phyloP scores from a whole-genome alignment of 2,329 filamentous ascomycete genomes.

The Epichloe elymi region DNA sequence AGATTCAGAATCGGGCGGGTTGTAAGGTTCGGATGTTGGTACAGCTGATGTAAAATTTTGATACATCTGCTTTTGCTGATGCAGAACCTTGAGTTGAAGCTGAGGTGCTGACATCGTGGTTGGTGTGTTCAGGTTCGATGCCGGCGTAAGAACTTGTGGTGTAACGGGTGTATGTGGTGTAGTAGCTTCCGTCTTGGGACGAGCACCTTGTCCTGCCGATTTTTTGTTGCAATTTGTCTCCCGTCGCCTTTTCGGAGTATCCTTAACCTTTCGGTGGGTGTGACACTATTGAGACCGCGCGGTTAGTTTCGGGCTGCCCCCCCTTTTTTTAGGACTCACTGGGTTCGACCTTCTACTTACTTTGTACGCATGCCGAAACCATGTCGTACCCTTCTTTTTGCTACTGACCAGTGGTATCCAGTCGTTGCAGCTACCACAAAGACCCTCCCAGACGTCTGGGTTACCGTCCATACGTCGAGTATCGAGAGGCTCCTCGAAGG shows the following conservation, averaged over 20 bases:
- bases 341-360: conserved; percentile 26
- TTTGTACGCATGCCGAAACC: conserved; percentile 85
- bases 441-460: conserved; percentile 68
- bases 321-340: conserved; percentile 2
- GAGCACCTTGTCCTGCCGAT: conserved; percentile 29
- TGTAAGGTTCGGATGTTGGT: not conserved
- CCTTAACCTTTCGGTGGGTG: conserved; percentile 58
- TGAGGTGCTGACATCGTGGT: conserved; percentile 3
- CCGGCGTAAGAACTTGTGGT: conserved; percentile 12
- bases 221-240: conserved; percentile 35
- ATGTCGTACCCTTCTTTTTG: conserved; percentile 87
- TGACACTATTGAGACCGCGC: conserved; percentile 39
- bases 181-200: conserved; percentile 32
- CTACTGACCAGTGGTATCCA: conserved; percentile 74
- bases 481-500: conserved; percentile 65
- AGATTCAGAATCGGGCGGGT: not conserved
- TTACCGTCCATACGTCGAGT: conserved; percentile 68
- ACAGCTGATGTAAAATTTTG: not conserved
- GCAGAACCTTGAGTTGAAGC: conserved; percentile 3
- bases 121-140: conserved; percentile 8
- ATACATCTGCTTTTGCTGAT: conserved; percentile 3
- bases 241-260: conserved; percentile 53
- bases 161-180: conserved; percentile 20
- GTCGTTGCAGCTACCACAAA: conserved; percentile 66
- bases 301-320: not conserved